Base-by-base conservation (phyloP, 441 rosid species). In the Bocquillonia castaneifolia region DNA sequence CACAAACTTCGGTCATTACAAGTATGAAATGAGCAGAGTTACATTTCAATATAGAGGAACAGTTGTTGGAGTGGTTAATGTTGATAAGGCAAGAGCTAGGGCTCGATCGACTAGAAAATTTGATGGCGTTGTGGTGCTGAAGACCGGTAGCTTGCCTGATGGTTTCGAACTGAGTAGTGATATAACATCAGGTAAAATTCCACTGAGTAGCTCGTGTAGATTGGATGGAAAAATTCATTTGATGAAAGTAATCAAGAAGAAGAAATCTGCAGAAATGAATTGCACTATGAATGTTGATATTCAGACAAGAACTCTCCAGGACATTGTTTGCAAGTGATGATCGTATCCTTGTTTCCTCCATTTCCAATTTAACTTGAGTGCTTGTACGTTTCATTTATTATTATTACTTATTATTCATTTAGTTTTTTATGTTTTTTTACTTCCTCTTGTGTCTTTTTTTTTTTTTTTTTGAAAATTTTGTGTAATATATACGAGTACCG, bases 1-100 rank as follows among this genome's bases (percentile, higher is more conserved):
- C 70, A 63, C 71, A 2, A 72, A 76, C 25, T 72, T 72, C 15
- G 79, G 79, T 28, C 67, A 68, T 47, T 76, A 67, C 28, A 71
- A 72, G 66, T 72, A 67, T 37, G 63, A 58, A 36, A 60, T 0
- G 14, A 58, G 70, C 29, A 67, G 0, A 3, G 70, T 71, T 10
- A 72, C 70, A 15, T 63, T 76, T n/a, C 39, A 23, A 18, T 76
- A 76, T 47, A 57, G 73, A 37, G 76, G 70, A 17, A 44, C 17
- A 32, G 25, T 31, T 50, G 79, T 76, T 42, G 79, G 79, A 10
- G 6, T 9, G 25, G 73, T 40, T 3, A 68, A 1, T 45, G 34
- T 76, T 29, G 22, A 57, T 10, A 72, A 44, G 25, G 73, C 57
- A 23, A 55, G 76, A 58, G 54, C 63, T 36, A 36, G 69, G 51